Percentiles rank a stretch among this genome's conserved stretches.
phyloP scores from a whole-genome alignment of 805 yeast species.

The Tetrapisispora iriomotensis region DNA sequence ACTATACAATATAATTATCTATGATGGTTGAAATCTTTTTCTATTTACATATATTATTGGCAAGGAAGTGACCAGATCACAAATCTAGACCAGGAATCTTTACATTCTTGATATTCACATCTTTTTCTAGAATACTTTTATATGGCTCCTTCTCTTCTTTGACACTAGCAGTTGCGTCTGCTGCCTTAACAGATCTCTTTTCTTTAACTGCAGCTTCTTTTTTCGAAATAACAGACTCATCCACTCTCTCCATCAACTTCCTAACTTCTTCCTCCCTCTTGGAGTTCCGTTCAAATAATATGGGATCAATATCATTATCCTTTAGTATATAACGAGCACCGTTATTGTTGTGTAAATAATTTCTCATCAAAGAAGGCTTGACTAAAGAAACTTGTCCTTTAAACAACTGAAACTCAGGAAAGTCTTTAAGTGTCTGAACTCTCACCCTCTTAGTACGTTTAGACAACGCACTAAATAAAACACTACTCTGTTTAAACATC shows the following conservation, averaged over 20 bases:
- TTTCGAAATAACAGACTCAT: not conserved
- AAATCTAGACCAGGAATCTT: conserved; percentile 10
- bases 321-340: conserved; percentile 61
- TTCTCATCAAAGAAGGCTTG: conserved; percentile 74
- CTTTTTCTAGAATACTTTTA: conserved; percentile 2
- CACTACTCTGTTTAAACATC: conserved; percentile 26
- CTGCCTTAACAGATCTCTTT: not conserved
- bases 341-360: conserved; percentile 56
- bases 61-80: no score
- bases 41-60: not conserved
- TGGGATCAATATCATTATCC: conserved; percentile 19
- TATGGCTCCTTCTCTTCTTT: not conserved
- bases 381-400: conserved; percentile 69
- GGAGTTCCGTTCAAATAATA: conserved; percentile 8
- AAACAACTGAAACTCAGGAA: conserved; percentile 46
- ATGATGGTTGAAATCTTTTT: no score
- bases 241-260: conserved; percentile 1
- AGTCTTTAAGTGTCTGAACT: conserved; percentile 68
- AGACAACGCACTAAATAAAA: conserved; percentile 38
- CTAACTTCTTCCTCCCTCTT: conserved; percentile 5
- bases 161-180: no score
- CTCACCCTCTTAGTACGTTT: conserved; percentile 47
- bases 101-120: conserved; percentile 5
- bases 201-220: not conserved
- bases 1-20: no score